Conservation (phyloP, 352 stramenopile genomes). For the Globisporangium parvum region DNA sequence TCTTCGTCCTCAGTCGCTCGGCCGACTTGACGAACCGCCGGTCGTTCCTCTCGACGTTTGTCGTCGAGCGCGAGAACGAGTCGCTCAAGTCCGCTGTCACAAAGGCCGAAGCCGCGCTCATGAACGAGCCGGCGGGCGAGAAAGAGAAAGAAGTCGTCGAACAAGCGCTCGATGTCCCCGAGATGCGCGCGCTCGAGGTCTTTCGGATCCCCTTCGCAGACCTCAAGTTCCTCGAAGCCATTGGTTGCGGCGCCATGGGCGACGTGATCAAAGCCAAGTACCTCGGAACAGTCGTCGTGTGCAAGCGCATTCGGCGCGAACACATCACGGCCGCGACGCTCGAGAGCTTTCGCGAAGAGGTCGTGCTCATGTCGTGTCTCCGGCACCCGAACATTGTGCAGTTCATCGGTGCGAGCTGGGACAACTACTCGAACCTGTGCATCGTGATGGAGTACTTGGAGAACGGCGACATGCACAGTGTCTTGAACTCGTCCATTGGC, state of each 20-base stretch:
- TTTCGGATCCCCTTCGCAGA: slow-evolving; percentile 82
- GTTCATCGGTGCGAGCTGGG: slow-evolving; percentile 86
- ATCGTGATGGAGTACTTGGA: slow-evolving; percentile 90
- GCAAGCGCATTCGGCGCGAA: slow-evolving; percentile 84
- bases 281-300: slow-evolving; percentile 83
- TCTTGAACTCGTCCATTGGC: slow-evolving; percentile 75
- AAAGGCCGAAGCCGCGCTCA: slow-evolving; percentile 71
- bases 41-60: slow-evolving; percentile 76
- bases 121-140: slow-evolving; percentile 72
- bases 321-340: slow-evolving; percentile 67
- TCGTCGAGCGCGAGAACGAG: slow-evolving; percentile 85
- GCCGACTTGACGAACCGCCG: slow-evolving; percentile 73
- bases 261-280: slow-evolving; percentile 88
- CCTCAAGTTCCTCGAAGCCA: slow-evolving; percentile 74
- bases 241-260: slow-evolving; percentile 73
- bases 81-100: slow-evolving; percentile 72
- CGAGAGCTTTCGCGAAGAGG: slow-evolving; percentile 78
- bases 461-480: slow-evolving; percentile 84
- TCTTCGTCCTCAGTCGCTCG: slow-evolving; percentile 75
- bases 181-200: slow-evolving; percentile 73
- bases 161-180: slow-evolving; percentile 53
- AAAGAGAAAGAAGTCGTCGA: slow-evolving; percentile 70
- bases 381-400: slow-evolving; percentile 87
- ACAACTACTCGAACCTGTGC: slow-evolving; percentile 85
- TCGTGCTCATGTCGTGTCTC: slow-evolving; percentile 82